Evolutionary conservation across 176 grass and related monocot genomes (phyloP), one percentile per base, ranked within the genome.

Genomic region (Lolium multiflorum): DNA sequence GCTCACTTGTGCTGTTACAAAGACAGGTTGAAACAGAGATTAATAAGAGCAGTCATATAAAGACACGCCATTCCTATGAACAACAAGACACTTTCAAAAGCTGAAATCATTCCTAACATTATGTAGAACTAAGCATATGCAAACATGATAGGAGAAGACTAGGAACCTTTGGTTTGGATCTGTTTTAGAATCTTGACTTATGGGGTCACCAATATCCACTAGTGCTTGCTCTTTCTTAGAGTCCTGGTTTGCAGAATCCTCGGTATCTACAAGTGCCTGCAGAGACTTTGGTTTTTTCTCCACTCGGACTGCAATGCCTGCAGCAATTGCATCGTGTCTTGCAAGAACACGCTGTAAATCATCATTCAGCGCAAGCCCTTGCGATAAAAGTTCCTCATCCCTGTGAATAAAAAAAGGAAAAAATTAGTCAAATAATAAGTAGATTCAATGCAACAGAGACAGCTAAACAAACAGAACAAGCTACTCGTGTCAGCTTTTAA

Each of bases 281-380:
- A 97, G 77, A 72, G 97, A 93, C 47, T 86, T 94, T 0, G 92
- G 82, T 74, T 90, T 95, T 78, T 99, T 97, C 77, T 94, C 97
- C 89, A 94, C 90, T 62, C 91, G 88, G 83, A 99, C 92, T 80
- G 90, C 85, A 93, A 99, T 93, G 63, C 97, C 97, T 75, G 97
- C 89, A 69, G 94, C 94, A 87, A 99, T 94, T 49, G 97, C 92
- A 20, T 99, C 97, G 55, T 97, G 97, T 74, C 93, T 99, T 39
- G 92, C 97, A 38, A 99, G 89, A 80, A 97, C 89, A 76, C 85
- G 91, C 85, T 99, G 92, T 73, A 99, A 86, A 86, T 99, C 97
- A 90, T 99, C 97, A 93, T 99, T 99, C 81, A 97, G 81, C 81
- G 89, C 79, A 91, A 99, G 97, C 78, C 92, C 97, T 81, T 97